Evolutionary conservation across 257 asterid genomes (phyloP).

Genomic region (Ophiorrhiza pumila): DNA sequence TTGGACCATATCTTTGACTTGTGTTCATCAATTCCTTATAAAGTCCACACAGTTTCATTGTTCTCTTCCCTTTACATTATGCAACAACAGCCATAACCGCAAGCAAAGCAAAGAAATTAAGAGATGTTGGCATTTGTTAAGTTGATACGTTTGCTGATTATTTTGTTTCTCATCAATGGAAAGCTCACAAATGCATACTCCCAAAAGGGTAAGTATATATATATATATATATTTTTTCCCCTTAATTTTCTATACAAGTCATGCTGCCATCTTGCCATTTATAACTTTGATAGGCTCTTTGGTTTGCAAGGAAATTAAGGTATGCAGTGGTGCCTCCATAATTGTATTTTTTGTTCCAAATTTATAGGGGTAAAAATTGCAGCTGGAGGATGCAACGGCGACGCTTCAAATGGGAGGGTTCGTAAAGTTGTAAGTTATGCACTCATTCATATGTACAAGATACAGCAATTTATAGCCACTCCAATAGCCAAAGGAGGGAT

Average conservation of each 20-base stretch:
- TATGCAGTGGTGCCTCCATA: not conserved
- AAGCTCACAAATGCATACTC: slow-evolving; percentile 17
- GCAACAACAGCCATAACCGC: slow-evolving; percentile 19
- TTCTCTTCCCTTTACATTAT: slow-evolving; percentile 32
- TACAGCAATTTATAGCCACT: no score
- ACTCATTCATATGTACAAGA: no score
- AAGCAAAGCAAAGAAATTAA: not conserved
- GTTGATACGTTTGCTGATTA: slow-evolving; percentile 30
- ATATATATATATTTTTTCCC: no score
- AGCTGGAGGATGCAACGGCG: slow-evolving; percentile 22
- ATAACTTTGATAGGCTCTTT: not conserved
- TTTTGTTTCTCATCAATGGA: slow-evolving; percentile 27
- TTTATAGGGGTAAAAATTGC: slow-evolving; percentile 20
- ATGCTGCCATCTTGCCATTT: not conserved
- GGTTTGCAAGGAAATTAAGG: not conserved
- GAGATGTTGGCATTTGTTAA: slow-evolving; percentile 28
- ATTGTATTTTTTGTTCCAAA: slow-evolving; percentile 7
- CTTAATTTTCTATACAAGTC: not conserved
- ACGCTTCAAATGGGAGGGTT: slow-evolving; percentile 32
- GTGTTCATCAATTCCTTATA: slow-evolving; percentile 27
- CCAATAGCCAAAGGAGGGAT: no score
- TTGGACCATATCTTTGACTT: slow-evolving; percentile 55
- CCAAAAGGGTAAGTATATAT: slow-evolving; percentile 4
- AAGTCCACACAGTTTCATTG: slow-evolving; percentile 27
- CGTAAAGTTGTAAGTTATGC: not conserved